These are phyloP conservation scores for Solanum pinnatisectum DNA, from an alignment of 257 asterid species.

Conservation along the genomic window DNA sequence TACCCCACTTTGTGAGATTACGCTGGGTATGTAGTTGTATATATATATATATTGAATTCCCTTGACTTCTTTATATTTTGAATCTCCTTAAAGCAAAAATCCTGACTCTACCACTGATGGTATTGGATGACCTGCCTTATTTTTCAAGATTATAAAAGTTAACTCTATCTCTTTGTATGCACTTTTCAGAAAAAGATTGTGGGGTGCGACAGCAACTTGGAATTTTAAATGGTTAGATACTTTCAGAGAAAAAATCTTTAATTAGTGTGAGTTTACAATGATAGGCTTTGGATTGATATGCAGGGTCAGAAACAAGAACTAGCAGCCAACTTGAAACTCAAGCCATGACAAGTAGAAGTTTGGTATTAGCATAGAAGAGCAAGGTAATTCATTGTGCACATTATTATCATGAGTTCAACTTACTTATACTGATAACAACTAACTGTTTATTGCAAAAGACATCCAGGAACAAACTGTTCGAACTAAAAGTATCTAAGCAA, in stretches of 20 bases:
- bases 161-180: neutral
- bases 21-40: neutral
- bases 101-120: too few species aligned
- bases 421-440: neutral
- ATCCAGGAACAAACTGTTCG: neutral
- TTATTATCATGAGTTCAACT: neutral
- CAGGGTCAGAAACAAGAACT: conserved; percentile 44
- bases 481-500: neutral
- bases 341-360: conserved; percentile 67
- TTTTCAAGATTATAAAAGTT: neutral
- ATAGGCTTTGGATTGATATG: neutral
- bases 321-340: conserved; percentile 46
- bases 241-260: neutral
- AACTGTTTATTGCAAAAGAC: neutral
- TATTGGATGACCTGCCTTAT: neutral
- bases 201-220: neutral
- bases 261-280: neutral
- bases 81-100: too few species aligned
- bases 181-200: too few species aligned
- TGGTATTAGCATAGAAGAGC: conserved; percentile 83
- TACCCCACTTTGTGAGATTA: neutral
- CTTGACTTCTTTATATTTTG: neutral
- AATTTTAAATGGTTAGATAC: neutral
- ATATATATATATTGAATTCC: neutral
- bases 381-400: conserved; percentile 18